Conservation (phyloP, 2,329 filamentous ascomycete genomes). For the Meredithiella fracta region DNA sequence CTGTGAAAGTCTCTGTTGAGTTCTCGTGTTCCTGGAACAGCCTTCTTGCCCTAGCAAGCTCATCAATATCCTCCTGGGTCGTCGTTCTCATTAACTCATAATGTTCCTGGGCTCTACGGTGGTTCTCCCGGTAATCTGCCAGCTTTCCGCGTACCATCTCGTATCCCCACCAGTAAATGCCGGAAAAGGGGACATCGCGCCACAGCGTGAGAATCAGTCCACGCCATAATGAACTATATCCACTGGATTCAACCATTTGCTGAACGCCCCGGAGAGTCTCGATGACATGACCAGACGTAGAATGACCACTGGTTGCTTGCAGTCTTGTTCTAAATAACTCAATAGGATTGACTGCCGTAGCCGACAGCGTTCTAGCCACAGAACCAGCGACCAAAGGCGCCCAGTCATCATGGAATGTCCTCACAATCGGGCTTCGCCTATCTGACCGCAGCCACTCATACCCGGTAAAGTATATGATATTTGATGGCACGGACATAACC, state of each 20-base stretch:
- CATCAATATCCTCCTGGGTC: slow-evolving; percentile 7
- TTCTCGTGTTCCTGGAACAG: slow-evolving; percentile 50
- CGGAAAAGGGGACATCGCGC: slow-evolving; percentile 94
- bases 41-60: slow-evolving; percentile 21
- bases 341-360: slow-evolving; percentile 70
- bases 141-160: slow-evolving; percentile 62
- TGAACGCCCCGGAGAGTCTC: slow-evolving; percentile 62
- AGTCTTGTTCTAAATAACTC: slow-evolving; percentile 89
- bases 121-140: slow-evolving; percentile 35
- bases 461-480: slow-evolving; percentile 97
- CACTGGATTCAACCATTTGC: slow-evolving; percentile 62
- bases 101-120: not conserved
- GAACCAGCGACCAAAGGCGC: slow-evolving; percentile 69
- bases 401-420: slow-evolving; percentile 47
- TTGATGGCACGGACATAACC: slow-evolving; percentile 83
- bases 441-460: slow-evolving; percentile 87
- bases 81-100: not conserved
- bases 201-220: slow-evolving; percentile 82
- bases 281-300: slow-evolving; percentile 52
- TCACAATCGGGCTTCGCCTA: slow-evolving; percentile 52
- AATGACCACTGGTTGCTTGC: slow-evolving; percentile 52
- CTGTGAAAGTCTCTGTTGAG: slow-evolving; percentile 61
- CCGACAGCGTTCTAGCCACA: slow-evolving; percentile 61
- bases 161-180: slow-evolving; percentile 96
- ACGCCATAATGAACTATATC: slow-evolving; percentile 74